Conservation (phyloP, 2,329 filamentous ascomycete genomes). For the Thermothelomyces thermophilus region DNA sequence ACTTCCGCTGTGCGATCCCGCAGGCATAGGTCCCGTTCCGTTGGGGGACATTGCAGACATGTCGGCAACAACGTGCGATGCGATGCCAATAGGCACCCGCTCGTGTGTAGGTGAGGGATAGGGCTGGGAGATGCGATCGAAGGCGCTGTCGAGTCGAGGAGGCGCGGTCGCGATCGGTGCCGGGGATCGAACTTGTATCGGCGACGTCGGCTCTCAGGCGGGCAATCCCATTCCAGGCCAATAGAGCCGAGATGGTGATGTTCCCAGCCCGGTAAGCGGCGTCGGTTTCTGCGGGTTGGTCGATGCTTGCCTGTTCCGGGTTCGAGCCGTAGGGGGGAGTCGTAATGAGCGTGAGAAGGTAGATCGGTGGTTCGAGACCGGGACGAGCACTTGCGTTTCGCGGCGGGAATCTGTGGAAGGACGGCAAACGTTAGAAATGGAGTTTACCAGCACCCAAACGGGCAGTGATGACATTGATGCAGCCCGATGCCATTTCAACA, state of each 20-base stretch:
- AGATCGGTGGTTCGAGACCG: not conserved
- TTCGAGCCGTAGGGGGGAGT: constrained; percentile 15
- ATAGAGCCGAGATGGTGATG: constrained; percentile 13
- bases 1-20: constrained; percentile 34
- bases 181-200: constrained; percentile 22
- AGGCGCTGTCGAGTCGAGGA: constrained; percentile 27
- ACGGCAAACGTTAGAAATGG: constrained; percentile 7
- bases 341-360: not conserved
- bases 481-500: not conserved
- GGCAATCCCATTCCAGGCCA: constrained; percentile 29
- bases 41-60: constrained; percentile 45
- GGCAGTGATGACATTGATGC: not conserved
- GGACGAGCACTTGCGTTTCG: constrained; percentile 2
- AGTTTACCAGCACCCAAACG: not conserved
- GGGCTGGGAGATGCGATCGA: too few relatives aligned
- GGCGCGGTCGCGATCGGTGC: constrained; percentile 14
- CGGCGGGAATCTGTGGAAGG: constrained; percentile 7
- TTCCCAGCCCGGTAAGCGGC: constrained; percentile 3
- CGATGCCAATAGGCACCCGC: constrained; percentile 1
- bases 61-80: constrained; percentile 25
- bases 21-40: constrained; percentile 23
- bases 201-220: constrained; percentile 26
- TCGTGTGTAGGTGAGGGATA: constrained; percentile 11
- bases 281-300: constrained; percentile 4
- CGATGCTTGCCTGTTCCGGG: constrained; percentile 12